Base-by-base conservation (phyloP, 495 filamentous ascomycete genomes). In the Aspergillus ellipticus region DNA sequence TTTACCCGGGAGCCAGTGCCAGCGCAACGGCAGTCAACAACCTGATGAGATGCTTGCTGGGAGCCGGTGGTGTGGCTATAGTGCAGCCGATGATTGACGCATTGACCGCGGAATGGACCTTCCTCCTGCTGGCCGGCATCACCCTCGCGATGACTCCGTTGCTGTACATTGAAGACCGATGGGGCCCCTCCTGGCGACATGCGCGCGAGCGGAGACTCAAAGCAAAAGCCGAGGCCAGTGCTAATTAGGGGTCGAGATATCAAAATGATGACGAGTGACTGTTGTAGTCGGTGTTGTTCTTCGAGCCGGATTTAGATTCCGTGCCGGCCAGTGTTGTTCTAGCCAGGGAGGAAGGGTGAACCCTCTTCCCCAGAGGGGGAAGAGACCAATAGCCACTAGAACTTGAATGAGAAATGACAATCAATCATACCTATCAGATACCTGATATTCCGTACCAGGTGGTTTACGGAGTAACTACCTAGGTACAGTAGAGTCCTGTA, bases 21-120 rank as follows among this genome's bases (percentile, higher is more conserved):
- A 85, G 86, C 9, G 86, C 85, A 0, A 85, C 86, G 0, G 88
- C 88, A 0, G 82, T 85, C 7, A 88, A 88, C 62, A 90, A 92
- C 60, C 64, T 92, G 39, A 82, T 84, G 22, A 67, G 87, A 19
- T 90, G 86, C 61, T 57, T 86, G 24, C 64, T 90, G 11, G 87
- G 87, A 13, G 88, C 87, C 2, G 86, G 71, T 0, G 82, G 82
- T 22, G 84, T 83, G 11, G 86, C 82, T 4, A 73, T 77, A 9
- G 80, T 88, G 24, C 75, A 82, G 45, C 82, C 83, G 6, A 82
- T 90, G 69, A 82, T 86, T 35, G 68, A 83, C 42, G 75, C 68
- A 0, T 74, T 90, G 56, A 85, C 83, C 2, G 62, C 74, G 4
- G 79, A 82, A 0, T 86, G 78, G 73, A 75, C 81, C 10, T 89